A percentile compares a stretch with the other conserved stretches of the same genome.
Conservation (phyloP, 192 early-diverging fungal species). For the Coemansia asiatica region DNA sequence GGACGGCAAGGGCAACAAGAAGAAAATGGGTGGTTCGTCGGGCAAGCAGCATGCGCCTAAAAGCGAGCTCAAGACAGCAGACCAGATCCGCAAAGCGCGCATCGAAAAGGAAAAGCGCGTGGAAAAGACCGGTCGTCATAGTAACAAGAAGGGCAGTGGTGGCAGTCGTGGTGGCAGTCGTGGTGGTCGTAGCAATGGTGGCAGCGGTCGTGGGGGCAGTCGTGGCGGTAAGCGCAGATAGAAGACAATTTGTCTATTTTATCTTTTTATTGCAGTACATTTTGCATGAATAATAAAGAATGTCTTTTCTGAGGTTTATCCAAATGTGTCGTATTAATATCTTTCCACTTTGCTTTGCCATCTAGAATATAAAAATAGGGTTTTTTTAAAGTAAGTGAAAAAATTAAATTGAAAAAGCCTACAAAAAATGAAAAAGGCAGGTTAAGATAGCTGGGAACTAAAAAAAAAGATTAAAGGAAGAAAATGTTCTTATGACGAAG, state of each 20-base stretch:
- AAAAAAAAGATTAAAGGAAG: conserved; percentile 5
- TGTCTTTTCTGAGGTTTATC: too few relatives aligned
- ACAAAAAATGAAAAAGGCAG: too few relatives aligned
- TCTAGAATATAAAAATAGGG: too few relatives aligned
- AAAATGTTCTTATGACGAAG: background rate
- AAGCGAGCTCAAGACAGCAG: conserved; percentile 77
- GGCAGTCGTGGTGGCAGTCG: conserved; percentile 5
- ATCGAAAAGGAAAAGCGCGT: conserved; percentile 69
- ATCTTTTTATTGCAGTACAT: background rate
- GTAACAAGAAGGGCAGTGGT: conserved; percentile 13
- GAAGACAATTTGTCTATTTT: background rate
- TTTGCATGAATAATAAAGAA: conserved; percentile 2
- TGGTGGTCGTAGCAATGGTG: conserved; percentile 2
- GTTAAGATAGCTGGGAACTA: too few relatives aligned
- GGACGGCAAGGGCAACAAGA: conserved; percentile 32
- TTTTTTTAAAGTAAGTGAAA: too few relatives aligned
- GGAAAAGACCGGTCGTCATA: conserved; percentile 59
- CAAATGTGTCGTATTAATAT: too few relatives aligned
- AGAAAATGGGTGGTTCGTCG: conserved; percentile 10
- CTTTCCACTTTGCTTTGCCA: too few relatives aligned
- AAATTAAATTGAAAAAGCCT: background rate
- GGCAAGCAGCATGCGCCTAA: conserved; percentile 36
- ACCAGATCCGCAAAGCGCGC: conserved; percentile 77
- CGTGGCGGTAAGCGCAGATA: conserved; percentile 37
- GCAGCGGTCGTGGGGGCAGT: conserved; percentile 12